Evolutionary conservation across 495 filamentous ascomycete genomes (phyloP), one percentile per base, ranked within the genome.

Genomic region (Hypomontagnella submonticulosa): DNA sequence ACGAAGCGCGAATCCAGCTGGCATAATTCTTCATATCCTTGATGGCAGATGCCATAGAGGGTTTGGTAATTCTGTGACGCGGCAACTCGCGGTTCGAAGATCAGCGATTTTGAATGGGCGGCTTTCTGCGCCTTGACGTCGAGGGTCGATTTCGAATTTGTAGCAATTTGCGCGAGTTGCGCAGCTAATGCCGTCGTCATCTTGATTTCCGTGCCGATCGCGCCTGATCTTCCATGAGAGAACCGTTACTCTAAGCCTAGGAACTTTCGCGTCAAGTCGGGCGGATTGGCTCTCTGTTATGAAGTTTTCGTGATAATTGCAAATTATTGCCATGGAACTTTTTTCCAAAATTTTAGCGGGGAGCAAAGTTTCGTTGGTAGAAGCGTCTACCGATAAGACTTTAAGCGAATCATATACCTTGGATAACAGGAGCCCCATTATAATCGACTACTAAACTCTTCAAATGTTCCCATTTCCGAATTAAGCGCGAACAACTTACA

Each of bases 11-110:
- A 59, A 74, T 99, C 96, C 16, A 99, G 77, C 61, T 84, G 84
- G 73, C 95, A 98, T 63, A 99, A 80, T 64, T 99, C 95, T 23
- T 89, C 84, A 69, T 92, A 98, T 0, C 93, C 94, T 69, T 97
- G 92, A 60, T 84, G 80, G 71, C 93, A 97, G 73, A 97, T 84
- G 44, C 89, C 81, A 73, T 90, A 98, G 58, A 99, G 83, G 6
- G 89, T 90, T 69, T 97, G 88, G 72, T 94, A 96, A 64, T 89
- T 91, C 75, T 99, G 95, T 19, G 86, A 84, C 10, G 89, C 88
- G 33, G 95, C 96, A 62, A 90, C 82, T 68, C 86, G 84, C 37
- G 87, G 85, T 69, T 96, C 92, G 76, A 93, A 99, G 53, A 99
- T 88, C 51, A 99, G 75, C 12, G 95, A 98, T 69, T 95, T 90